Evolutionary conservation across 148 eudicot genomes (phyloP).

Genomic region (Rhododendron griersonianum): DNA sequence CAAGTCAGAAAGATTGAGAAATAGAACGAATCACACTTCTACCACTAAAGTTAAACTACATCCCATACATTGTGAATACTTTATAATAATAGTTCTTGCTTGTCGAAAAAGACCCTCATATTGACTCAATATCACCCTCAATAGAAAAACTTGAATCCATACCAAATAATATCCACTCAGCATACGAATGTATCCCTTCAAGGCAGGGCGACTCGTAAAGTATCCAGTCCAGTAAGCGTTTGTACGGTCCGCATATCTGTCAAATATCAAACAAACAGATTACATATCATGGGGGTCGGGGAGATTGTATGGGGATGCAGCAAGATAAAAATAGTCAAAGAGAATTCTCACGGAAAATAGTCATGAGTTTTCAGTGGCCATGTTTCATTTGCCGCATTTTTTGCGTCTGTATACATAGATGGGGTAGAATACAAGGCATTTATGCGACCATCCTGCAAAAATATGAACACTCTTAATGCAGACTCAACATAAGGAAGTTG

Average conservation of each 20-base stretch:
- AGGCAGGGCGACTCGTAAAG: constrained; percentile 85
- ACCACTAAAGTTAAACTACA: background rate
- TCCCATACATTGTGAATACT: background rate
- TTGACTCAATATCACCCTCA: background rate
- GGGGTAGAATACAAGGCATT: constrained; percentile 92
- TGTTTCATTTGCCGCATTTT: constrained; percentile 50
- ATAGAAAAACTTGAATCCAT: constrained; percentile 7
- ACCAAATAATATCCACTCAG: constrained; percentile 91
- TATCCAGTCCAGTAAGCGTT: constrained; percentile 87
- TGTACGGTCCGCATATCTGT: constrained; percentile 68
- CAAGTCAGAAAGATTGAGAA: background rate
- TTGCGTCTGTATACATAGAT: constrained; percentile 77
- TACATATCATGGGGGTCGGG: background rate
- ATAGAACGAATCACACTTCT: background rate
- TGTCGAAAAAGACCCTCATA: background rate
- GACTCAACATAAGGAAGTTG: background rate
- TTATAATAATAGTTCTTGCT: background rate
- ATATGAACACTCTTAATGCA: background rate
- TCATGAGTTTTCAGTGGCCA: constrained; percentile 85
- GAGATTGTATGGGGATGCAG: background rate
- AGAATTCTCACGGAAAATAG: constrained; percentile 73
- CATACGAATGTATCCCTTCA: constrained; percentile 68
- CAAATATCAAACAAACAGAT: constrained; percentile 1
- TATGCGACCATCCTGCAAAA: constrained; percentile 76
- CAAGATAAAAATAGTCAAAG: background rate